Percentiles rank a stretch among this genome's conserved stretches.
phyloP scores from a whole-genome alignment of 2,329 filamentous ascomycete species.

The Aspergillus quadrilineatus region DNA sequence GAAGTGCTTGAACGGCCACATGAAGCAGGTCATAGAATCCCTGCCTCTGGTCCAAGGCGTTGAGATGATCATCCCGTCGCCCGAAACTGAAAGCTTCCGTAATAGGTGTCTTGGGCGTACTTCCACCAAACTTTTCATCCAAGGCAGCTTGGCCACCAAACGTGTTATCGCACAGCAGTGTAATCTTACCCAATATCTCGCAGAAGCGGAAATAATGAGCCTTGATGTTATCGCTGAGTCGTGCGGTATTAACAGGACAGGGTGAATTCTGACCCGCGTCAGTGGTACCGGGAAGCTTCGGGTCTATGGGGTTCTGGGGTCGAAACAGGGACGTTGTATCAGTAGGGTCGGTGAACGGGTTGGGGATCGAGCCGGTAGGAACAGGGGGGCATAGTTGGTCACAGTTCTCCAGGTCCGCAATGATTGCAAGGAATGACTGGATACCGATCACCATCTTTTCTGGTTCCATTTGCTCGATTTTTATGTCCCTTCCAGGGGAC shows the following conservation, averaged over 20 bases:
- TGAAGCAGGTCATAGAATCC: constrained; percentile 94
- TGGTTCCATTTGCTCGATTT: constrained; percentile 88
- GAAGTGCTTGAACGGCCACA: constrained; percentile 90
- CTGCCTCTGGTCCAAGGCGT: constrained; percentile 77
- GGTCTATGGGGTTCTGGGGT: constrained; percentile 39
- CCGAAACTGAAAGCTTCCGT: constrained; percentile 90
- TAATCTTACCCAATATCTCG: constrained; percentile 92
- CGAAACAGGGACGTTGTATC: constrained; percentile 36
- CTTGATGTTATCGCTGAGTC: constrained; percentile 71
- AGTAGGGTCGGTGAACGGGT: constrained; percentile 38
- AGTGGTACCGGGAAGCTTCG: constrained; percentile 27
- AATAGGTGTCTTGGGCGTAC: constrained; percentile 90
- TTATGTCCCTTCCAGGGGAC: constrained; percentile 68
- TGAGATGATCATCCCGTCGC: constrained; percentile 74
- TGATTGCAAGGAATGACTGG: constrained; percentile 85
- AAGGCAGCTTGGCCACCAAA: constrained; percentile 94
- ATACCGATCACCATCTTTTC: constrained; percentile 98
- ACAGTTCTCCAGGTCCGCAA: constrained; percentile 86
- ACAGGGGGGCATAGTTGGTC: constrained; percentile 78
- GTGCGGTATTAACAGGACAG: constrained; percentile 58
- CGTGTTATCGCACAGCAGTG: constrained; percentile 91
- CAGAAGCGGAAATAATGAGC: constrained; percentile 91
- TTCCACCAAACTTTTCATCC: constrained; percentile 88
- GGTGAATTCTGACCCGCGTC: constrained; percentile 34
- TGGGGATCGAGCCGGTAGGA: constrained; percentile 60